These are phyloP conservation scores for Cordyceps fumosorosea DNA, from an alignment of 2,329 filamentous ascomycete genomes.

Conservation along the genomic window DNA sequence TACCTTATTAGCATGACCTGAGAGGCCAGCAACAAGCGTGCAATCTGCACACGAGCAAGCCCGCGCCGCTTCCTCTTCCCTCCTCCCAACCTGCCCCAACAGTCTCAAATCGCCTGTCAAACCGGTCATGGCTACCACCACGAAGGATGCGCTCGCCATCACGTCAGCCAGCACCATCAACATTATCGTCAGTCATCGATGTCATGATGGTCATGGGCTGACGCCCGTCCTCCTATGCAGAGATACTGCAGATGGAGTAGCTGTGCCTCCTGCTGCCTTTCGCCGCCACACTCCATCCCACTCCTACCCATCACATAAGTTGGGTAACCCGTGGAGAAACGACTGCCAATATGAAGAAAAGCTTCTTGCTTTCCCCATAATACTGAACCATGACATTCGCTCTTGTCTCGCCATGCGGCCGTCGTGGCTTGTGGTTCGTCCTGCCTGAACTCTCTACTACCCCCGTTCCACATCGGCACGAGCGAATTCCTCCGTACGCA, in stretches of 20 bases:
- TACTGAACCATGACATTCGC: neutral
- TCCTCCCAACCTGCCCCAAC: neutral
- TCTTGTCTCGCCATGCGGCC: neutral
- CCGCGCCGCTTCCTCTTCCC: neutral
- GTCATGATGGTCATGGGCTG: neutral
- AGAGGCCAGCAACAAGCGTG: slow-evolving; percentile 2
- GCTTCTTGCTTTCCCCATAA: neutral
- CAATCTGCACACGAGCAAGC: neutral
- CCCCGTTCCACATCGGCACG: neutral
- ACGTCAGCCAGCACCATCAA: neutral
- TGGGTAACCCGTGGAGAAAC: neutral
- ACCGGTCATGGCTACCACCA: neutral
- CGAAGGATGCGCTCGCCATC: neutral
- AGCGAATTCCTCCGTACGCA: neutral
- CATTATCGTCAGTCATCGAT: neutral
- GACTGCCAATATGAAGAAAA: neutral
- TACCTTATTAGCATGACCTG: neutral
- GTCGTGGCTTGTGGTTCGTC: neutral
- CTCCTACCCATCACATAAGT: neutral
- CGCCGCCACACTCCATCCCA: neutral
- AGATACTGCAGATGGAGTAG: neutral
- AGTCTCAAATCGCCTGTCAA: neutral
- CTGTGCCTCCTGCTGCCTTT: neutral
- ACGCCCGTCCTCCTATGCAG: neutral
- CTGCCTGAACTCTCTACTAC: neutral